A percentile compares a stretch with the other conserved stretches of the same genome.
These are phyloP conservation scores for Dissophora globulifera DNA, from an alignment of 192 early-diverging fungal genomes.

Conservation along the genomic window DNA sequence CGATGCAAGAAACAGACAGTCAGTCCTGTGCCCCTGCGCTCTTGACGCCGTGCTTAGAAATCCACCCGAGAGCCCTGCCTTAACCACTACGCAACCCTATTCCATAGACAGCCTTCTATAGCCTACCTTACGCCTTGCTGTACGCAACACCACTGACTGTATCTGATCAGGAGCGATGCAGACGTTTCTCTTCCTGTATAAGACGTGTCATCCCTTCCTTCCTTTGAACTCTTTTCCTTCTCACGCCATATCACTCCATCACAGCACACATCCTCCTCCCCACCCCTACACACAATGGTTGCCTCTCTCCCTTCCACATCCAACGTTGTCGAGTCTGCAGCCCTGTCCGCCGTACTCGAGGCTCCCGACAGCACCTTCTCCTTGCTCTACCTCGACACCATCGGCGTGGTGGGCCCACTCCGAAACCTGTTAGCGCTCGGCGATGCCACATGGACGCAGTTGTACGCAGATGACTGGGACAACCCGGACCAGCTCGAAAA, in stretches of 20 bases:
- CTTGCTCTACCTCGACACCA: conserved; percentile 43
- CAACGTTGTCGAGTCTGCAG: conserved; percentile 15
- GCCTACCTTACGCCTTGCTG: too few species aligned
- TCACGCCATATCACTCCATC: background rate
- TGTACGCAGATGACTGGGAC: conserved; percentile 45
- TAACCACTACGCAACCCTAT: too few species aligned
- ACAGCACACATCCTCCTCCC: background rate
- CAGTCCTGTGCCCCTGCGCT: too few species aligned
- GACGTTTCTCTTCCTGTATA: too few species aligned
- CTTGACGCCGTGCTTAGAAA: too few species aligned
- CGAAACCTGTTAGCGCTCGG: conserved; percentile 29
- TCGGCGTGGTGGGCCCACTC: conserved; percentile 21
- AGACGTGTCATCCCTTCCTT: too few species aligned
- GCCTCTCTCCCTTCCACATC: conserved; percentile 18
- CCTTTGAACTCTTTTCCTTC: background rate
- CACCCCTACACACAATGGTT: conserved; percentile 17
- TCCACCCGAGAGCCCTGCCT: too few species aligned
- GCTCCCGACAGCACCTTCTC: conserved; percentile 32
- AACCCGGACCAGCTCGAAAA: conserved; percentile 30
- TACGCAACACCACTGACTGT: too few species aligned
- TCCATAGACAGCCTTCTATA: too few species aligned
- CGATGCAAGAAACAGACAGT: too few species aligned
- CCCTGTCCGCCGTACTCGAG: conserved; percentile 27
- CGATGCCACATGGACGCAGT: conserved; percentile 23
- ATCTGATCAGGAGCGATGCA: too few species aligned